These are phyloP conservation scores for Fistulinella cinereoalba DNA, from an alignment of 1,284 basidiomycete species.

Conservation along the genomic window DNA sequence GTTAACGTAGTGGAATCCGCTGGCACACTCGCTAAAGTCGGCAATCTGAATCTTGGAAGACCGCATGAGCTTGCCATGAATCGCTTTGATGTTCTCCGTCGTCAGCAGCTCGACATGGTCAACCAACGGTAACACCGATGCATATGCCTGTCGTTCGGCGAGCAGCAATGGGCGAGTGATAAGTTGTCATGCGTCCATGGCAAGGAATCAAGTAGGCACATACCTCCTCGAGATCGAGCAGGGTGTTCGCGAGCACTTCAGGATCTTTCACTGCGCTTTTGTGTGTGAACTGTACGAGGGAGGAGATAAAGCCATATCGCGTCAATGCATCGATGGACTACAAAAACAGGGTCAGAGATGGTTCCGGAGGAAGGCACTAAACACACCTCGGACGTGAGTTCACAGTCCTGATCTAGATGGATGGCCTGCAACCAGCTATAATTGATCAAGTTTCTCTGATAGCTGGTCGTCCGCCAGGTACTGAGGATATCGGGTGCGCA, in stretches of 20 bases:
- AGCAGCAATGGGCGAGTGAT: too few relatives aligned
- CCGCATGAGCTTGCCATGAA: conserved; percentile 31
- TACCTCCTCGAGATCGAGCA: conserved; percentile 31
- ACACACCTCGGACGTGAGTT: conserved; percentile 19
- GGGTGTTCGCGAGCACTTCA: conserved; percentile 15
- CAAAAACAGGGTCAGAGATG: too few relatives aligned
- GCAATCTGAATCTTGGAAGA: conserved; percentile 31
- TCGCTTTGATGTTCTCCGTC: conserved; percentile 28
- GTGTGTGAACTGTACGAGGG: conserved; percentile 21
- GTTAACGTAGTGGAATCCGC: conserved; percentile 32
- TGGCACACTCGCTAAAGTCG: conserved; percentile 8
- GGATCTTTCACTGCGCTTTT: conserved; percentile 24
- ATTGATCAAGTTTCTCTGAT: conserved; percentile 31
- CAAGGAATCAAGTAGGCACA: conserved; percentile 3
- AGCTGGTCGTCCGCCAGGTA: conserved; percentile 20
- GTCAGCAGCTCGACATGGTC: conserved; percentile 29
- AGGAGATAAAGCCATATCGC: conserved; percentile 27
- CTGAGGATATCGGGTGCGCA: conserved; percentile 29
- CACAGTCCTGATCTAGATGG: conserved; percentile 26
- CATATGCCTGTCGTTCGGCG: too few relatives aligned
- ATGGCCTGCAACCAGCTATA: conserved; percentile 32
- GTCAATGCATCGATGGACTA: conserved; percentile 27
- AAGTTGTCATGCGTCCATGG: too few relatives aligned
- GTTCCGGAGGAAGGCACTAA: too few relatives aligned
- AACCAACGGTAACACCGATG: conserved; percentile 17